phyloP scores from a whole-genome alignment of 345 rosid genomes.

The Jatropha curcas region DNA sequence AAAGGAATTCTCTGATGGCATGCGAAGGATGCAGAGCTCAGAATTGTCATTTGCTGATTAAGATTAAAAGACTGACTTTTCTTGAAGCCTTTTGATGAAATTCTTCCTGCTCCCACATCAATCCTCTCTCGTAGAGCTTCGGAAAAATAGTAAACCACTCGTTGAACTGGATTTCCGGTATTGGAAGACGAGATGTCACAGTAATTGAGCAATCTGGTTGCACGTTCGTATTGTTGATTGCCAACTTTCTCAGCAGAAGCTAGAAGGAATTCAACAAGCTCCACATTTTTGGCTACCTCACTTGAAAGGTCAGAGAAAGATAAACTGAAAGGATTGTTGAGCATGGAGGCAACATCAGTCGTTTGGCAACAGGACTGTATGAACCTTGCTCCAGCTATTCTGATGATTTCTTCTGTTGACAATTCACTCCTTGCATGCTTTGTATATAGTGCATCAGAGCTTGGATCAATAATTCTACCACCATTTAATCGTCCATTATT shows the following conservation, averaged over 20 bases:
- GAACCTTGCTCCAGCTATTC: slow-evolving; percentile 34
- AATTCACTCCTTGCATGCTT: not conserved
- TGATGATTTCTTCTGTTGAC: slow-evolving; percentile 30
- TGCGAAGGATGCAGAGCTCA: not conserved
- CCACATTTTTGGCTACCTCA: slow-evolving; percentile 25
- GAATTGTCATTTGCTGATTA: not conserved
- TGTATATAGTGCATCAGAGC: slow-evolving; percentile 5
- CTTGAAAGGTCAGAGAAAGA: slow-evolving; percentile 21
- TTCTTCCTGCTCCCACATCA: slow-evolving; percentile 22
- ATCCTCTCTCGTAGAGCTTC: slow-evolving; percentile 26
- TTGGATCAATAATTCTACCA: slow-evolving; percentile 24
- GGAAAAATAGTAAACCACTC: slow-evolving; percentile 26
- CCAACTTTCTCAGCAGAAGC: slow-evolving; percentile 38
- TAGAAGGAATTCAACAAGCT: slow-evolving; percentile 31
- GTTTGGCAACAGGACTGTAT: slow-evolving; percentile 18
- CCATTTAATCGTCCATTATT: slow-evolving; percentile 24
- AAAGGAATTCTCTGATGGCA: slow-evolving; percentile 25
- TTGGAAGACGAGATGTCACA: slow-evolving; percentile 25
- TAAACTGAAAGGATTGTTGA: slow-evolving; percentile 8
- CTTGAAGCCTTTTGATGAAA: slow-evolving; percentile 3
- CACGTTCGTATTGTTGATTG: slow-evolving; percentile 22
- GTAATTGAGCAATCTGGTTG: slow-evolving; percentile 20
- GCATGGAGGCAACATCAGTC: slow-evolving; percentile 8
- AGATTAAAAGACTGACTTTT: not conserved
- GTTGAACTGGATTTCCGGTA: slow-evolving; percentile 28